Conservation (phyloP, 2,329 filamentous ascomycete species). For the Diaporthe helianthi region DNA sequence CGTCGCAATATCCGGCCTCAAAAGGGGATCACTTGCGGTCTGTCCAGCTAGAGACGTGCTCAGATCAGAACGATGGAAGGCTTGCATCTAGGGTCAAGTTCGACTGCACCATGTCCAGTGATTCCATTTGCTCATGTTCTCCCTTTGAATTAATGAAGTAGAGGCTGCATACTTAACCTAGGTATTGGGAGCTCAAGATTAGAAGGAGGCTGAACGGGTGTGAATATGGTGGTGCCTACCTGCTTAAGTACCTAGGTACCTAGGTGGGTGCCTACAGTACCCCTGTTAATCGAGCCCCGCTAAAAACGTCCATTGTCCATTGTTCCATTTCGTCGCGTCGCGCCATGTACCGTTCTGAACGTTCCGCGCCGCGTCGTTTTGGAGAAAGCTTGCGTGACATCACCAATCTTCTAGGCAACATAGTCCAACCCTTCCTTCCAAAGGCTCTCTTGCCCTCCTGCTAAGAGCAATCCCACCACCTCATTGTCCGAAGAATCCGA, state of each 20-base stretch:
- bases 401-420: constrained; percentile 30
- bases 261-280: not conserved
- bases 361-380: constrained; percentile 33
- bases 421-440: not conserved
- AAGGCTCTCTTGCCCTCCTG: not conserved
- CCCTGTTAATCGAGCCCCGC: constrained; percentile 2
- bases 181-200: not conserved
- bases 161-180: not conserved
- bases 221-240: not conserved
- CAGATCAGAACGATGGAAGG: not conserved
- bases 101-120: not conserved
- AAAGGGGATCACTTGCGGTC: not conserved
- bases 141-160: not conserved
- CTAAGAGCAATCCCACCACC: not conserved
- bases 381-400: constrained; percentile 37
- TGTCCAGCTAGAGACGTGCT: not conserved
- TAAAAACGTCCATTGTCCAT: constrained; percentile 22
- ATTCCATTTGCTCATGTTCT: not conserved
- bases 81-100: not conserved
- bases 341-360: constrained; percentile 21
- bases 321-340: constrained; percentile 25
- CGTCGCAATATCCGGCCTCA: not conserved
- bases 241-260: no score
- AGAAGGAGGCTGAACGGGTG: not conserved
- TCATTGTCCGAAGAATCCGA: not conserved